Conservation (phyloP, 805 yeast species). For the Saccharomycopsis malanga region DNA sequence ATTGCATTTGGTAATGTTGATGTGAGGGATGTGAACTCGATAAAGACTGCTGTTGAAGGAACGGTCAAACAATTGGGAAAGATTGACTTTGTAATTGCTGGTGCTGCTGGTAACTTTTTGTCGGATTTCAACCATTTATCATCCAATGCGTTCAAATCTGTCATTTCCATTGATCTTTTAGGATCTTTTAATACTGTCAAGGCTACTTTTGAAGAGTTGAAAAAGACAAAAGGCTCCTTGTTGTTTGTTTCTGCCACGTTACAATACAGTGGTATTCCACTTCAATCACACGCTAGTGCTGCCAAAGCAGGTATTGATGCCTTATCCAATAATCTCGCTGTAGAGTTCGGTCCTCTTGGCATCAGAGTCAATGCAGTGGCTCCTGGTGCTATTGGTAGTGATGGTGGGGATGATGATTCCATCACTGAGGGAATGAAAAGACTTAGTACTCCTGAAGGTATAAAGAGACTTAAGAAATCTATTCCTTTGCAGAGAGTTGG, state of each 20-base stretch:
- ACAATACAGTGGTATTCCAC: conserved; percentile 83
- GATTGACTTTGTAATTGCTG: conserved; percentile 84
- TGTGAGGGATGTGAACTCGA: conserved; percentile 61
- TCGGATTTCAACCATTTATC: conserved; percentile 73
- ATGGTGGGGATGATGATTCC: conserved; percentile 74
- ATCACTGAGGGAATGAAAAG: conserved; percentile 83
- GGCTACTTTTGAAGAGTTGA: conserved; percentile 64
- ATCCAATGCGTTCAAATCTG: conserved; percentile 83
- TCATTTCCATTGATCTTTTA: conserved; percentile 75
- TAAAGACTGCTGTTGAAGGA: conserved; percentile 54
- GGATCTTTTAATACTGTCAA: conserved; percentile 89
- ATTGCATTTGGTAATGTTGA: conserved; percentile 68
- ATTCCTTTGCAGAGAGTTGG: conserved; percentile 42
- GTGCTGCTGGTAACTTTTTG: conserved; percentile 93
- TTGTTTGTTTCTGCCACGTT: conserved; percentile 83
- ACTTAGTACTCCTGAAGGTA: conserved; percentile 37
- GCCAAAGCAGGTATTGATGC: conserved; percentile 97
- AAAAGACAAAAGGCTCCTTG: conserved; percentile 59
- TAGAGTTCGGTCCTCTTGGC: conserved; percentile 88
- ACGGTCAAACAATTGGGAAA: conserved; percentile 67
- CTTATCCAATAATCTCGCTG: conserved; percentile 72
- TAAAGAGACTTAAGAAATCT: conserved; percentile 32
- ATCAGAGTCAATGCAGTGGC: conserved; percentile 79
- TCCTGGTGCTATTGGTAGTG: conserved; percentile 78
- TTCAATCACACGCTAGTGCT: conserved; percentile 86